phyloP scores from a whole-genome alignment of 495 filamentous ascomycete genomes.

The Amorphotheca resinae region DNA sequence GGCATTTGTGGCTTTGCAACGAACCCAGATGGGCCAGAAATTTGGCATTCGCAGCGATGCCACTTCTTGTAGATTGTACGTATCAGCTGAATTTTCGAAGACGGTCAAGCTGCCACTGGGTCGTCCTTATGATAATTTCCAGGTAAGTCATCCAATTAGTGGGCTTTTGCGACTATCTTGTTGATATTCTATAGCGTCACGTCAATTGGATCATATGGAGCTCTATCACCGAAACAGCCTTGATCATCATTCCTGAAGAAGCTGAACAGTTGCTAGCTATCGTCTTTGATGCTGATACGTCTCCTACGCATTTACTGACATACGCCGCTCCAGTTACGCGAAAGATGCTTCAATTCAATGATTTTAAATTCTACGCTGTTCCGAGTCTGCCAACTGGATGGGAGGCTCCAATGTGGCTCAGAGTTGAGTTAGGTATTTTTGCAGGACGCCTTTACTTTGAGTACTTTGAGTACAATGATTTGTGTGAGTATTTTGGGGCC shows the following conservation, averaged over 20 bases:
- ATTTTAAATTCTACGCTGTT: conserved; percentile 32
- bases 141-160: conserved; percentile 23
- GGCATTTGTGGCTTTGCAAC: conserved; percentile 24
- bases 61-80: conserved; percentile 21
- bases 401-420: conserved; percentile 31
- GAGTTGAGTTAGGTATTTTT: conserved; percentile 42
- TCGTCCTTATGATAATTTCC: conserved; percentile 26
- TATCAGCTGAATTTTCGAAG: conserved; percentile 29
- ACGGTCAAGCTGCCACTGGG: conserved; percentile 21
- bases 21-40: conserved; percentile 26
- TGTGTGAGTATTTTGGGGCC: conserved; percentile 4
- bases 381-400: conserved; percentile 29
- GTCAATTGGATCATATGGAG: conserved; percentile 41
- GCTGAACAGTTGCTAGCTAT: conserved; percentile 30
- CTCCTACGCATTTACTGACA: conserved; percentile 29
- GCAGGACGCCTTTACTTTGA: conserved; percentile 44
- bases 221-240: conserved; percentile 18
- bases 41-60: conserved; percentile 17
- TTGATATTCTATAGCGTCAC: conserved; percentile 23
- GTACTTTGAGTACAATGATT: conserved; percentile 23
- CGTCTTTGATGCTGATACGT: conserved; percentile 10
- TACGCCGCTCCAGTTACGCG: conserved; percentile 42
- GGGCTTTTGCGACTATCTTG: conserved; percentile 4
- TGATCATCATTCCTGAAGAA: conserved; percentile 37
- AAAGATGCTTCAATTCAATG: conserved; percentile 41